Evolutionary conservation across 805 yeast species (phyloP).

Genomic region (Middelhovenomyces tepae): DNA sequence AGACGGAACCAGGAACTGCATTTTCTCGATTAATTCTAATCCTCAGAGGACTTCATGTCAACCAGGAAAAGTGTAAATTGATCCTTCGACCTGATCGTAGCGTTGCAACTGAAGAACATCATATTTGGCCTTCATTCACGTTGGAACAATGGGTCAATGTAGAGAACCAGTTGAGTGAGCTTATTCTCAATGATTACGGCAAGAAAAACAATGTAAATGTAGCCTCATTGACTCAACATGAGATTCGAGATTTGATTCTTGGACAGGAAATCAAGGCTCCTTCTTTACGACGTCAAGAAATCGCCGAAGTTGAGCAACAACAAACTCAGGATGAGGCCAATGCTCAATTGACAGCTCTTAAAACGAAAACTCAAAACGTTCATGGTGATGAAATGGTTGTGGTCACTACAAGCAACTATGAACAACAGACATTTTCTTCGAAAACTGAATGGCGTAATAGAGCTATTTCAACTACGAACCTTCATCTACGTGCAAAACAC

Average conservation of each 20-base stretch:
- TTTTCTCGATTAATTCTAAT: conserved; percentile 79
- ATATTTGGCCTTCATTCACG: conserved; percentile 85
- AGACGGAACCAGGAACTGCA: conserved; percentile 79
- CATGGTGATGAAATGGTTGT: conserved; percentile 96
- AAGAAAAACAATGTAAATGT: conserved; percentile 78
- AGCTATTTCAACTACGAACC: conserved; percentile 67
- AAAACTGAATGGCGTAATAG: conserved; percentile 85
- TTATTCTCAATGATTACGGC: conserved; percentile 78
- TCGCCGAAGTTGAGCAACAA: conserved; percentile 51
- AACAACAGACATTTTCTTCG: conserved; percentile 73
- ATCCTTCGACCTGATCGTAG: conserved; percentile 69
- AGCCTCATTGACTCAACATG: conserved; percentile 82
- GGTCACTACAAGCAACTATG: conserved; percentile 84
- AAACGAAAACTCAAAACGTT: conserved; percentile 76
- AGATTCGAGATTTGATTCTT: conserved; percentile 83
- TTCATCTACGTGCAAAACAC: conserved; percentile 67
- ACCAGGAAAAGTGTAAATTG: conserved; percentile 65
- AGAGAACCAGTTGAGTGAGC: conserved; percentile 79
- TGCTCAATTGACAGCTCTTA: conserved; percentile 59
- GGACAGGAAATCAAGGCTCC: conserved; percentile 94
- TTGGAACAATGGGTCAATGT: conserved; percentile 90
- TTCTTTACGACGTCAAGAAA: conserved; percentile 74
- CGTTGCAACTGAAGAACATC: conserved; percentile 63
- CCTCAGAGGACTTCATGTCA: conserved; percentile 73
- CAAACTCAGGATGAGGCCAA: conserved; percentile 32